A percentile compares a stretch with the other conserved stretches of the same genome.
phyloP scores from a whole-genome alignment of 805 yeast species.

The Candida hungchunana region DNA sequence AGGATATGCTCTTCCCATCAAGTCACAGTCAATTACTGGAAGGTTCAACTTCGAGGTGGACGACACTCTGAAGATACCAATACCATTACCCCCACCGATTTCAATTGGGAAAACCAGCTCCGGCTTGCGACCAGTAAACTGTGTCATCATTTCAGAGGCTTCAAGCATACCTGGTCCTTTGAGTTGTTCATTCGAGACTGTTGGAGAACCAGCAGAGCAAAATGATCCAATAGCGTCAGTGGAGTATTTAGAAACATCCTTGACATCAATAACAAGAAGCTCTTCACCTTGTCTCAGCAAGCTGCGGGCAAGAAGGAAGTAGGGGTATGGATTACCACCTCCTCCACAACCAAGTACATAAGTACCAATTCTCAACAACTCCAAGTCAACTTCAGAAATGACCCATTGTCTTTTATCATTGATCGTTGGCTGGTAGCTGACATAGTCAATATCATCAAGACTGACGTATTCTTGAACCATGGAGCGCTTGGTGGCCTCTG shows the following conservation, averaged over 20 bases:
- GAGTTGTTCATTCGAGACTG: conserved; percentile 28
- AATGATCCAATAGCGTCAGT: conserved; percentile 31
- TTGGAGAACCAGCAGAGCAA: conserved; percentile 25
- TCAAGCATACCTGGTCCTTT: conserved; percentile 30
- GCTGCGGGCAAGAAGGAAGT: conserved; percentile 32
- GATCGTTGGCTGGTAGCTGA: conserved; percentile 15
- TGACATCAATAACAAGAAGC: conserved; percentile 32
- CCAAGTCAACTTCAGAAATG: conserved; percentile 32
- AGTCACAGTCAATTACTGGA: conserved; percentile 37
- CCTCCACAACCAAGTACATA: conserved; percentile 50
- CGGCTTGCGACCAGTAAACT: conserved; percentile 27
- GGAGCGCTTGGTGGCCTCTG: conserved; percentile 6
- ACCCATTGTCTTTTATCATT: conserved; percentile 24
- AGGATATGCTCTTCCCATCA: conserved; percentile 49
- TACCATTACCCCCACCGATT: conserved; percentile 43
- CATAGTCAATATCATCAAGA: conserved; percentile 24
- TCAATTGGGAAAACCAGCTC: conserved; percentile 37
- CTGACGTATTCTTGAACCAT: conserved; percentile 3
- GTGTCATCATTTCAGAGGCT: conserved; percentile 27
- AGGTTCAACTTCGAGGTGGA: conserved; percentile 21
- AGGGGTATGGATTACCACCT: conserved; percentile 45
- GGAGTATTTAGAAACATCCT: conserved; percentile 9
- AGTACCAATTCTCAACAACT: conserved; percentile 39
- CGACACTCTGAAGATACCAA: conserved; percentile 26
- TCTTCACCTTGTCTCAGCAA: conserved; percentile 32